Conservation (phyloP, 2,329 filamentous ascomycete species). For the Curvularia hawaiiensis region DNA sequence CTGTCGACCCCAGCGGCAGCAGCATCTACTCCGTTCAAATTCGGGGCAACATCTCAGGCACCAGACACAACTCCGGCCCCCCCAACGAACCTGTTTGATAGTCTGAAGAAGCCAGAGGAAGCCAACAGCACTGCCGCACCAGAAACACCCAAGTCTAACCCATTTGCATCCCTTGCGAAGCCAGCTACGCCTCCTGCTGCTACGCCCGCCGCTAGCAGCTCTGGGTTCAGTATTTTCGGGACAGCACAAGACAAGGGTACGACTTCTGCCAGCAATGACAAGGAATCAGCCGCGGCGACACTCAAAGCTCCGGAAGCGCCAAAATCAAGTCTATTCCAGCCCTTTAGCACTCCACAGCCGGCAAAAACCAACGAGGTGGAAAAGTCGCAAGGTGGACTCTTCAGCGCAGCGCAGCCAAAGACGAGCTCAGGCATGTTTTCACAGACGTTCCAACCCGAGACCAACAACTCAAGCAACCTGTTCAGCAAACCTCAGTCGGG, state of each 20-base stretch:
- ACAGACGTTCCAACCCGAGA: slow-evolving; percentile 23
- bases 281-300: slow-evolving; percentile 9
- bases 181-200: slow-evolving; percentile 16
- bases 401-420: slow-evolving; percentile 29
- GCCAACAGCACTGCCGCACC: slow-evolving; percentile 12
- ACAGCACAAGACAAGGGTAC: slow-evolving; percentile 19
- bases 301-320: slow-evolving; percentile 21
- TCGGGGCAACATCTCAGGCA: slow-evolving; percentile 16
- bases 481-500: slow-evolving; percentile 21
- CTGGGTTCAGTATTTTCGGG: slow-evolving; percentile 25
- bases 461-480: slow-evolving; percentile 11
- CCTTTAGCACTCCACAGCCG: slow-evolving; percentile 33
- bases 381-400: slow-evolving; percentile 22
- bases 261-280: slow-evolving; percentile 8
- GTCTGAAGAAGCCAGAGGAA: slow-evolving; percentile 22
- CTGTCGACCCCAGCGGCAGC: slow-evolving; percentile 17
- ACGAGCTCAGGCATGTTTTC: slow-evolving; percentile 28
- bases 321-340: slow-evolving; percentile 26
- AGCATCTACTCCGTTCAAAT: slow-evolving; percentile 14
- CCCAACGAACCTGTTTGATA: slow-evolving; percentile 23
- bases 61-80: slow-evolving; percentile 17
- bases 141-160: slow-evolving; percentile 27
- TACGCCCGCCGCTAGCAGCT: slow-evolving; percentile 13
- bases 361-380: slow-evolving; percentile 23
- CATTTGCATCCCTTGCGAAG: slow-evolving; percentile 26